phyloP scores from a whole-genome alignment of 2,329 filamentous ascomycete genomes.

The Fusarium illudens region DNA sequence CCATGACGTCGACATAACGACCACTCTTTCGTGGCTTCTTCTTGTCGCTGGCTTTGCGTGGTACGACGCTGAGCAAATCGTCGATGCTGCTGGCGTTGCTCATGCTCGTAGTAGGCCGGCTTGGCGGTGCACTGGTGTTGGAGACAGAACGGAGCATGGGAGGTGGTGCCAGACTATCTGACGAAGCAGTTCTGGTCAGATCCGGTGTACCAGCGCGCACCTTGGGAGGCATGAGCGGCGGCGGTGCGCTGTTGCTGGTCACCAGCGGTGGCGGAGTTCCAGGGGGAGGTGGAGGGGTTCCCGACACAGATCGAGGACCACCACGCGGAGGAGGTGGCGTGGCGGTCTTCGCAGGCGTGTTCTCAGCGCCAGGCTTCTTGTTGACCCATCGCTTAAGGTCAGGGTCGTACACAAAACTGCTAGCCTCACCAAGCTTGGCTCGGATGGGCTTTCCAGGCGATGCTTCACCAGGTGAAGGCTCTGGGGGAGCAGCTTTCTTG shows the following conservation, averaged over 20 bases:
- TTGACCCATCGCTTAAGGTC: conserved; percentile 99
- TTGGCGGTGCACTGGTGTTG: conserved; percentile 65
- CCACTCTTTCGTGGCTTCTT: conserved; percentile 84
- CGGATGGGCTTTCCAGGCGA: conserved; percentile 75
- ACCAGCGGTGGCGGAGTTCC: conserved; percentile 45
- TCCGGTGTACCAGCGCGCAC: conserved; percentile 42
- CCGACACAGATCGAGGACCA: conserved; percentile 58
- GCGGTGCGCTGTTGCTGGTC: conserved; percentile 46
- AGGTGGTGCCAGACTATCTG: conserved; percentile 49
- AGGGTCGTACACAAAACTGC: conserved; percentile 91
- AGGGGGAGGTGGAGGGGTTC: conserved; percentile 58
- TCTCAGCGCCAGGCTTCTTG: conserved; percentile 82
- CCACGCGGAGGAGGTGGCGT: conserved; percentile 82
- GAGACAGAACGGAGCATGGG: conserved; percentile 59
- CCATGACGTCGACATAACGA: conserved; percentile 97
- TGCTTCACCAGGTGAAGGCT: conserved; percentile 47
- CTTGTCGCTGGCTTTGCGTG: conserved; percentile 67
- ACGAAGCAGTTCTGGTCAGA: conserved; percentile 48
- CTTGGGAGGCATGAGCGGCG: conserved; percentile 43
- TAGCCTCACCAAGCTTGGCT: conserved; percentile 94
- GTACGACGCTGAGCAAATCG: conserved; percentile 80
- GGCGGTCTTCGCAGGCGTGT: conserved; percentile 65
- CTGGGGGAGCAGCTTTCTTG: conserved; percentile 61
- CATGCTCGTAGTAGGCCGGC: conserved; percentile 80
- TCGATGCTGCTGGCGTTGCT: conserved; percentile 96